Evolutionary conservation across 768 basidiomycete species (phyloP).

Genomic region (Pisolithus microcarpus): DNA sequence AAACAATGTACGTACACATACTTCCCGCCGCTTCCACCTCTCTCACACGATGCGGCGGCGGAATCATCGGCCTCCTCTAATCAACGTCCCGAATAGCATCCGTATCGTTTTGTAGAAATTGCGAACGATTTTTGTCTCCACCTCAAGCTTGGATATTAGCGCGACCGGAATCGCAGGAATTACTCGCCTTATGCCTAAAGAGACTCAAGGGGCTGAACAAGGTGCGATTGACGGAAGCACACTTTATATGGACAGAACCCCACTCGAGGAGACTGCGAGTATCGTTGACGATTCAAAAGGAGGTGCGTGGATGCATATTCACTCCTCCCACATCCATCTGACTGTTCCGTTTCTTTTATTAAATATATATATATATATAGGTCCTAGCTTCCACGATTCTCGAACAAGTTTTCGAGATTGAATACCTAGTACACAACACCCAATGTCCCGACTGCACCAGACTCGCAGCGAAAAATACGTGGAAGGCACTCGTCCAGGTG

Average conservation of each 20-base stretch:
- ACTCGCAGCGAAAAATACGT: slow-evolving; percentile 96
- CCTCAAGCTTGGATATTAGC: slow-evolving; percentile 82
- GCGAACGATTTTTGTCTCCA: slow-evolving; percentile 91
- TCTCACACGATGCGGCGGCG: no score
- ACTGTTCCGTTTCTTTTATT: no score
- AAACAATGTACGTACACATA: slow-evolving; percentile 63
- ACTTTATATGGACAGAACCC: slow-evolving; percentile 99
- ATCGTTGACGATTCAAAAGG: slow-evolving; percentile 97
- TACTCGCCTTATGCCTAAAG: slow-evolving; percentile 89
- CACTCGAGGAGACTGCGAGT: slow-evolving; percentile 90
- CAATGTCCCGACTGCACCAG: slow-evolving; percentile 94
- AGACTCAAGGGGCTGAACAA: slow-evolving; percentile 92
- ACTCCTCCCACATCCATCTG: background rate
- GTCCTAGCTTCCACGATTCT: slow-evolving; percentile 92
- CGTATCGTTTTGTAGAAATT: slow-evolving; percentile 90
- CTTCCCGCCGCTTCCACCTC: background rate
- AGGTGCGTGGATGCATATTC: slow-evolving; percentile 45
- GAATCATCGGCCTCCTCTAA: background rate
- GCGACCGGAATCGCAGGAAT: slow-evolving; percentile 84
- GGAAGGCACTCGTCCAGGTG: slow-evolving; percentile 98
- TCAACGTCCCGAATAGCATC: slow-evolving; percentile 45
- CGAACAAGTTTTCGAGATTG: slow-evolving; percentile 96
- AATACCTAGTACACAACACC: slow-evolving; percentile 88
- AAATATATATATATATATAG: no score
- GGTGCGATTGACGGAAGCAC: slow-evolving; percentile 95